These are phyloP conservation scores for Leptodermis oblonga DNA, from an alignment of 257 asterid genomes.

Conservation along the genomic window DNA sequence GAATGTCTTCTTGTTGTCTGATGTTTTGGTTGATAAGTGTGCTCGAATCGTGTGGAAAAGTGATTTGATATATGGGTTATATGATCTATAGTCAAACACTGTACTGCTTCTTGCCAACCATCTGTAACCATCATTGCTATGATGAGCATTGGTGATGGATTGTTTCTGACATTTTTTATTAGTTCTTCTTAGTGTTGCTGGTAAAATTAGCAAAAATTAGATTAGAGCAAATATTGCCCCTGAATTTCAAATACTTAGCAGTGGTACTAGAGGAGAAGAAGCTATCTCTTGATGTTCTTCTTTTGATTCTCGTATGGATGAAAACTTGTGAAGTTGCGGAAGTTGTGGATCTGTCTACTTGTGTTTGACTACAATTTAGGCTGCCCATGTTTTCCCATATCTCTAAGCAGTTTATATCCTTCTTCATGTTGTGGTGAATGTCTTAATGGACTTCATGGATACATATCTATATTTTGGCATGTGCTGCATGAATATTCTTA, in stretches of 20 bases:
- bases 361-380: not conserved
- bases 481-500: slow-evolving; percentile 15
- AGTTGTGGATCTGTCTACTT: not conserved
- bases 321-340: not conserved
- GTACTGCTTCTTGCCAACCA: slow-evolving; percentile 2
- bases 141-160: not conserved
- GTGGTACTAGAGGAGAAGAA: not conserved
- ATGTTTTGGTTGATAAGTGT: not conserved
- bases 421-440: not conserved
- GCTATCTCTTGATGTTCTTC: not conserved
- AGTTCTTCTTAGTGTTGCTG: not conserved
- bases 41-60: not conserved
- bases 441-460: not conserved
- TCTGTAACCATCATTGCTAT: not conserved
- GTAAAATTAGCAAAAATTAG: not conserved
- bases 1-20: not conserved
- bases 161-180: not conserved
- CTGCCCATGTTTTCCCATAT: not conserved
- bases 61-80: not conserved
- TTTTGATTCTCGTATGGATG: not conserved
- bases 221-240: not conserved
- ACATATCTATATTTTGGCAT: not conserved
- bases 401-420: not conserved
- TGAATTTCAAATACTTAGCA: slow-evolving; percentile 1
- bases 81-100: not conserved